Evolutionary conservation across 495 filamentous ascomycete genomes (phyloP).

Genomic region (Xylaria telfairii): DNA sequence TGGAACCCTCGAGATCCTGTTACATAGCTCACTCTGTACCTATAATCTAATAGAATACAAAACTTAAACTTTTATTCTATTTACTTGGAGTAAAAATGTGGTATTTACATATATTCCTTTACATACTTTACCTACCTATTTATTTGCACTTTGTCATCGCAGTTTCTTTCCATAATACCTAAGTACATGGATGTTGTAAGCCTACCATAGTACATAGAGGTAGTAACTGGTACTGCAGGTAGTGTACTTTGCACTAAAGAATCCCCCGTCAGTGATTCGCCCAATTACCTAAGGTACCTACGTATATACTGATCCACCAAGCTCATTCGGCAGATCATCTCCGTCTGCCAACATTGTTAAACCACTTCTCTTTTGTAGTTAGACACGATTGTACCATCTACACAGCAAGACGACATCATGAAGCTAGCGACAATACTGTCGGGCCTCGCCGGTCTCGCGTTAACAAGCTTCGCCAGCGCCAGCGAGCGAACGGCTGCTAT

Average conservation of each 20-base stretch:
- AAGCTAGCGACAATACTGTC: conserved; percentile 35
- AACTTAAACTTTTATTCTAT: neutral
- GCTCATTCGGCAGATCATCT: neutral
- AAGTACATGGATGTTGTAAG: neutral
- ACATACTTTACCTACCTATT: too few relatives aligned
- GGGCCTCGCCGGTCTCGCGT: conserved; percentile 40
- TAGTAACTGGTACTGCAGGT: neutral
- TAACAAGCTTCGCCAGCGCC: conserved; percentile 35
- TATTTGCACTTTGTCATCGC: neutral
- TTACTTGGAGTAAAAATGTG: neutral
- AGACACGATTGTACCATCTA: neutral
- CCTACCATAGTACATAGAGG: neutral
- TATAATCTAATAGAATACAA: conserved; percentile 15
- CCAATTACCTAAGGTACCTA: neutral
- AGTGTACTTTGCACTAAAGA: neutral
- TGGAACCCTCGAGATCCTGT: neutral
- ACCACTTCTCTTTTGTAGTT: neutral
- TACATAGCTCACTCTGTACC: conserved; percentile 8
- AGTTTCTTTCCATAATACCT: neutral
- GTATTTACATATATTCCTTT: neutral
- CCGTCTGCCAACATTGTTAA: neutral
- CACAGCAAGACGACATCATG: conserved; percentile 28
- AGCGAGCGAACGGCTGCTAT: conserved; percentile 43
- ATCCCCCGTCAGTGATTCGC: neutral
- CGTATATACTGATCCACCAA: neutral